A percentile compares a stretch with the other conserved stretches of the same genome.
Conservation (phyloP, 164 flowering plant genomes). For the Kingdonia uniflora region DNA sequence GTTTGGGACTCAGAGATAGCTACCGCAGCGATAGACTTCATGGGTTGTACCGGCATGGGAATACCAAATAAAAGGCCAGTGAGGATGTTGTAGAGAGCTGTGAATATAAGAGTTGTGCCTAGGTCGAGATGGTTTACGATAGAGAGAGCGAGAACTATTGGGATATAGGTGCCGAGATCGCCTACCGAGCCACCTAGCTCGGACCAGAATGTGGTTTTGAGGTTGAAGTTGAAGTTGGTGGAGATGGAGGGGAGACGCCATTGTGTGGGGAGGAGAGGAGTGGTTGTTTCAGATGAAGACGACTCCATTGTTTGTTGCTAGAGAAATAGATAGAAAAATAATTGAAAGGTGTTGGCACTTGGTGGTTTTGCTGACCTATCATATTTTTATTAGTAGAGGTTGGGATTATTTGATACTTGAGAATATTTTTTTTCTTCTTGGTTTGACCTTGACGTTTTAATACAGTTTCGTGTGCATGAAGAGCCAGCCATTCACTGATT, state of each 20-base stretch:
- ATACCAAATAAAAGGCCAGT: constrained; percentile 1
- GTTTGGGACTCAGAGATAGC: constrained; percentile 2
- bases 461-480: no score
- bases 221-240: neutral
- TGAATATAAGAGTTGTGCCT: constrained; percentile 3
- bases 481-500: no score
- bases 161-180: constrained; percentile 1
- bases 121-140: constrained; percentile 2
- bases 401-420: no score
- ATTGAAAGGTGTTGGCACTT: no score
- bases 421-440: no score
- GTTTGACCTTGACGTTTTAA: no score
- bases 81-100: neutral
- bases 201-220: constrained; percentile 2
- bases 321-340: no score
- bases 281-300: no score
- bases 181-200: constrained; percentile 4
- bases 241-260: neutral
- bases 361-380: no score
- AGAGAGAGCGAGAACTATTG: constrained; percentile 1
- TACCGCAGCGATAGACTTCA: constrained; percentile 2
- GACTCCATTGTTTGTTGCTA: no score
- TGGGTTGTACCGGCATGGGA: constrained; percentile 4
- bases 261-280: neutral
- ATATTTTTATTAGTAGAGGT: no score